phyloP scores from a whole-genome alignment of 2,329 filamentous ascomycete genomes.

The Claviceps pazoutovae region DNA sequence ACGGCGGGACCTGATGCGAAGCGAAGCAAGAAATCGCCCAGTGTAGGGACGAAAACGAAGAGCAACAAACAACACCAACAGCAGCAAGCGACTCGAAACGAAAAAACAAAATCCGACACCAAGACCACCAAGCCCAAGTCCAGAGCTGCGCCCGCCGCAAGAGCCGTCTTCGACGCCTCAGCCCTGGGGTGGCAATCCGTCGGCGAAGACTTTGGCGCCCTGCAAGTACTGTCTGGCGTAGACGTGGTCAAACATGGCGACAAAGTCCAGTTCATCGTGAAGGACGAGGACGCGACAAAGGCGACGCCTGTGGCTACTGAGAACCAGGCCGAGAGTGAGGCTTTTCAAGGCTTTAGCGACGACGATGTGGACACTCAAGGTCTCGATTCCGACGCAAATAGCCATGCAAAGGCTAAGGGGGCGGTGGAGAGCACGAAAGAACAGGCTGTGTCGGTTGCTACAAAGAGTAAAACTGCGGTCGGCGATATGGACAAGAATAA shows the following conservation, averaged over 20 bases:
- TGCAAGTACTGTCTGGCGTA: conserved; percentile 86
- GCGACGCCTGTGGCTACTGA: conserved; percentile 9
- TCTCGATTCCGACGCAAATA: conserved; percentile 20
- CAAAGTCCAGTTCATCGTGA: conserved; percentile 41
- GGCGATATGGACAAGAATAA: neutral
- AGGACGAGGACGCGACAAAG: conserved; percentile 10
- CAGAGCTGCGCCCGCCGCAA: conserved; percentile 9
- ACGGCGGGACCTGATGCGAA: conserved; percentile 20
- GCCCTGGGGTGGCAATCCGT: conserved; percentile 55
- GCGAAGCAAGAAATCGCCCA: conserved; percentile 19
- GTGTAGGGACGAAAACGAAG: conserved; percentile 1
- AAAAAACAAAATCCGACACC: no score
- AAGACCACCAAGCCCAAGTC: conserved; percentile 2
- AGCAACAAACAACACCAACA: neutral
- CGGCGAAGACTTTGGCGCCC: conserved; percentile 82
- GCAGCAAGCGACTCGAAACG: neutral
- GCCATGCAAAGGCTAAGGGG: conserved; percentile 17
- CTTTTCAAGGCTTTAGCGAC: conserved; percentile 55
- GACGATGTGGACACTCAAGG: conserved; percentile 18
- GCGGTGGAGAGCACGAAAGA: conserved; percentile 12
- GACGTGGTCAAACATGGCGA: conserved; percentile 60
- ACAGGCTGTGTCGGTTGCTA: neutral
- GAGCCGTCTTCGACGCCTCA: conserved; percentile 27
- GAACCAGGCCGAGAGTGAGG: conserved; percentile 29
- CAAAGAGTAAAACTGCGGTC: neutral